phyloP scores from a whole-genome alignment of 23 red algal species.

The Agarophyton chilense region DNA sequence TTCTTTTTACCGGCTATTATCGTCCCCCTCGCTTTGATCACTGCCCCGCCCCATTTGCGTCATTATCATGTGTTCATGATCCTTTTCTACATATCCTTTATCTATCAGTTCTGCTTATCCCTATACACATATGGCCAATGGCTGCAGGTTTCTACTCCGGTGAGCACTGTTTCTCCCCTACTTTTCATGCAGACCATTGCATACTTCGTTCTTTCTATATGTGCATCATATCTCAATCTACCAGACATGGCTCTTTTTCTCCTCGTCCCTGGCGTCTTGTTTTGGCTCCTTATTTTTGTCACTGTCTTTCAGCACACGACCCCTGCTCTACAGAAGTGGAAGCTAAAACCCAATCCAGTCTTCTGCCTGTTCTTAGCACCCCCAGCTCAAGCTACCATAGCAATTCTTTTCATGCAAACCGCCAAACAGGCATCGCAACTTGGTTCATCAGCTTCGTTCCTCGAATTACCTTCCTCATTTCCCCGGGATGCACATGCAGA shows the following conservation, averaged over 20 bases:
- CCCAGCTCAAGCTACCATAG: slow-evolving; percentile 27
- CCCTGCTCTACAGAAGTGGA: neutral
- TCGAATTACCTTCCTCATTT: neutral
- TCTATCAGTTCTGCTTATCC: slow-evolving; percentile 1
- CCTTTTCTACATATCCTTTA: neutral
- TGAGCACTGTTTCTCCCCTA: neutral
- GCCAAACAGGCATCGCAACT: neutral
- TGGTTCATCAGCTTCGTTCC: neutral
- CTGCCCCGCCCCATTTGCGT: neutral
- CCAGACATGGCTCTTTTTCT: neutral
- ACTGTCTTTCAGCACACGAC: slow-evolving; percentile 29
- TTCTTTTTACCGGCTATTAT: slow-evolving; percentile 37
- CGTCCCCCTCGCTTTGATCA: neutral
- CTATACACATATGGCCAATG: slow-evolving; percentile 24
- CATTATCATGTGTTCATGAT: neutral
- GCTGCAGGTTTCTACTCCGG: slow-evolving; percentile 17
- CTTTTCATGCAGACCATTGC: slow-evolving; percentile 43
- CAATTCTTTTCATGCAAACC: neutral
- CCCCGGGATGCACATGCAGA: slow-evolving; percentile 1
- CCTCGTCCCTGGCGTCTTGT: neutral
- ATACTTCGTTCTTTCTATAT: slow-evolving; percentile 20
- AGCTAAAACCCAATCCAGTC: neutral
- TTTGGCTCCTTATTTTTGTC: slow-evolving; percentile 37
- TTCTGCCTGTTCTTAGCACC: slow-evolving; percentile 42
- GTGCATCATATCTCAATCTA: neutral